Evolutionary conservation across 2,329 filamentous ascomycete species (phyloP).

Genomic region (Claviceps pazoutovae): DNA sequence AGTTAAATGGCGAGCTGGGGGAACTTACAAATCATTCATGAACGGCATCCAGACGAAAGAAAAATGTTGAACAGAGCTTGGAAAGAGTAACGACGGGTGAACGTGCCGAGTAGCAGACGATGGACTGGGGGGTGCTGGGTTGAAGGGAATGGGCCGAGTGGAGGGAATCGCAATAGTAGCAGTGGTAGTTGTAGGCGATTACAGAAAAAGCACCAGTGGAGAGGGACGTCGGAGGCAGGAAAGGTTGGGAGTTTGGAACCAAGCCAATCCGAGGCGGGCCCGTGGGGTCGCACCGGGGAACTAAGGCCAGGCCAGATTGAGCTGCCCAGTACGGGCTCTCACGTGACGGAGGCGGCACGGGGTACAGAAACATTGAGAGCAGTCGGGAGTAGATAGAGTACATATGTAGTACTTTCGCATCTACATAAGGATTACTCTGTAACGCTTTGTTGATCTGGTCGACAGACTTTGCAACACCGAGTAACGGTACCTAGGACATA

Average conservation of each 20-base stretch:
- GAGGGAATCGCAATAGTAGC: slow-evolving; percentile 8
- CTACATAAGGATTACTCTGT: background rate
- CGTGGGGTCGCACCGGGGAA: background rate
- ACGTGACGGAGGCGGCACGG: background rate
- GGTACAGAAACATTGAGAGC: background rate
- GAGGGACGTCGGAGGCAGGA: slow-evolving; percentile 19
- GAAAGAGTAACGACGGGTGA: background rate
- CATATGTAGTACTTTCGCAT: too few species aligned
- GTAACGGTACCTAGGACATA: too few species aligned
- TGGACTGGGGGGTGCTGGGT: slow-evolving; percentile 18
- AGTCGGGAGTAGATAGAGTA: too few species aligned
- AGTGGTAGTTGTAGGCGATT: slow-evolving; percentile 10
- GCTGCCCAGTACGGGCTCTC: background rate
- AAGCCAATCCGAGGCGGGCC: slow-evolving; percentile 11
- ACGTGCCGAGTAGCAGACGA: slow-evolving; percentile 5
- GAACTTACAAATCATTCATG: slow-evolving; percentile 39
- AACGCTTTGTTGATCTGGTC: background rate
- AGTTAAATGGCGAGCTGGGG: slow-evolving; percentile 9
- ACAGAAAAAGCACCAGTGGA: slow-evolving; percentile 18
- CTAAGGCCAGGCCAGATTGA: background rate
- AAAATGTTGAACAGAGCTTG: slow-evolving; percentile 11
- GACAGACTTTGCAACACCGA: too few species aligned
- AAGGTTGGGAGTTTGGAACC: slow-evolving; percentile 22
- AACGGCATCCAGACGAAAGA: slow-evolving; percentile 25
- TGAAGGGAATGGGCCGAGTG: slow-evolving; percentile 19